phyloP scores from a whole-genome alignment of 257 asterid genomes.

The Fraxinus excelsior region DNA sequence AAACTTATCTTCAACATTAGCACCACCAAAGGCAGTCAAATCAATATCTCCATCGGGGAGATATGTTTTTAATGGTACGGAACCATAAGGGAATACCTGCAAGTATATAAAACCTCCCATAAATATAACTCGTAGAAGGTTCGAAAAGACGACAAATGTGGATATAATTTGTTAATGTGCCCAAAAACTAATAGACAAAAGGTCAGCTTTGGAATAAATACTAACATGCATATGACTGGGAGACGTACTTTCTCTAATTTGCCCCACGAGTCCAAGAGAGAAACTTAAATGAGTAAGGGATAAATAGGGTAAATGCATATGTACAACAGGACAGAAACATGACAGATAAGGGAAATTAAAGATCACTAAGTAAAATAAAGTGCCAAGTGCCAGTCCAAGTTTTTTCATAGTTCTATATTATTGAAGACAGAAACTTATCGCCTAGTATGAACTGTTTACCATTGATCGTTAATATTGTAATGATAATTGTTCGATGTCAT shows the following conservation, averaged over 20 bases:
- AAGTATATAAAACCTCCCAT: slow-evolving; percentile 25
- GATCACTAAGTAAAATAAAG: neutral
- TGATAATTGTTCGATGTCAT: neutral
- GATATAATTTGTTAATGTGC: neutral
- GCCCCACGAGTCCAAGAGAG: neutral
- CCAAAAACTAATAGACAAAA: neutral
- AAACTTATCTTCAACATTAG: slow-evolving; percentile 57
- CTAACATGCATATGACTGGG: neutral
- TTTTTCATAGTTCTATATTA: neutral
- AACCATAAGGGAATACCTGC: slow-evolving; percentile 91
- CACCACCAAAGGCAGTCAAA: slow-evolving; percentile 73
- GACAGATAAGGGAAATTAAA: neutral
- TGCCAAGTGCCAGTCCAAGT: neutral
- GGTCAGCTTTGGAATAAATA: neutral
- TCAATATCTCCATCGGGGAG: slow-evolving; percentile 99
- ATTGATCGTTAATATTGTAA: neutral
- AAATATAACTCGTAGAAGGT: neutral
- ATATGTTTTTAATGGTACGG: slow-evolving; percentile 91
- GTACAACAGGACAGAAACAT: neutral
- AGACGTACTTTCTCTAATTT: neutral
- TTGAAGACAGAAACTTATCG: neutral
- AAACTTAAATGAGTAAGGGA: neutral
- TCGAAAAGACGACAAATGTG: neutral
- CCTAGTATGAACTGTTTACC: neutral
- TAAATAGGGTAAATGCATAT: neutral